A percentile compares a stretch with the other conserved stretches of the same genome.
phyloP scores from a whole-genome alignment of 352 stramenopile species.

The Globisporangium carolinianum region DNA sequence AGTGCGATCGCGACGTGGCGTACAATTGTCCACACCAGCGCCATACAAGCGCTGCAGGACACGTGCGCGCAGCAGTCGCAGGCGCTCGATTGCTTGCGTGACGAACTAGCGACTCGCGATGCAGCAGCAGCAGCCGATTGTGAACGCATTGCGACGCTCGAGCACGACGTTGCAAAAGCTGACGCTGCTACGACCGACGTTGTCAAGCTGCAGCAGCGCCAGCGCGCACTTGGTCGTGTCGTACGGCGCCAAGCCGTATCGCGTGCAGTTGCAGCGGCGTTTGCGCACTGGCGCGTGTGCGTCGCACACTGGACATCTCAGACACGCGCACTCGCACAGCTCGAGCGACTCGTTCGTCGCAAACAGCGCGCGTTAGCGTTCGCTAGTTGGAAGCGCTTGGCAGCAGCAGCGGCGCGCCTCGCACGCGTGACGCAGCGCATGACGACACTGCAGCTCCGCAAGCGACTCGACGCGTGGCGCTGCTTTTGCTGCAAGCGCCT shows the following conservation, averaged over 20 bases:
- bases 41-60: background rate
- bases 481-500: background rate
- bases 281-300: slow-evolving; percentile 20
- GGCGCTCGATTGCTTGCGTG: background rate
- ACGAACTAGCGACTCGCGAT: background rate
- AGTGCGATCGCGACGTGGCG: slow-evolving; percentile 19
- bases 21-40: background rate
- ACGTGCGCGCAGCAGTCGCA: background rate
- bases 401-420: background rate
- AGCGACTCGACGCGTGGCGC: slow-evolving; percentile 3
- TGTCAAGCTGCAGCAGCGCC: background rate
- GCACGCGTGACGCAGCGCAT: slow-evolving; percentile 4
- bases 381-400: slow-evolving; percentile 22
- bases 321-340: slow-evolving; percentile 9
- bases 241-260: background rate
- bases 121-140: background rate
- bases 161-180: background rate
- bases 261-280: slow-evolving; percentile 6
- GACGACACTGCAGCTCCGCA: background rate
- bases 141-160: background rate
- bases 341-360: slow-evolving; percentile 13
- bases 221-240: background rate
- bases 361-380: slow-evolving; percentile 16
- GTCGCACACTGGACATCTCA: background rate
- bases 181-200: background rate